Evolutionary conservation across 495 filamentous ascomycete species (phyloP).

Genomic region (Penicillium bovifimosum): DNA sequence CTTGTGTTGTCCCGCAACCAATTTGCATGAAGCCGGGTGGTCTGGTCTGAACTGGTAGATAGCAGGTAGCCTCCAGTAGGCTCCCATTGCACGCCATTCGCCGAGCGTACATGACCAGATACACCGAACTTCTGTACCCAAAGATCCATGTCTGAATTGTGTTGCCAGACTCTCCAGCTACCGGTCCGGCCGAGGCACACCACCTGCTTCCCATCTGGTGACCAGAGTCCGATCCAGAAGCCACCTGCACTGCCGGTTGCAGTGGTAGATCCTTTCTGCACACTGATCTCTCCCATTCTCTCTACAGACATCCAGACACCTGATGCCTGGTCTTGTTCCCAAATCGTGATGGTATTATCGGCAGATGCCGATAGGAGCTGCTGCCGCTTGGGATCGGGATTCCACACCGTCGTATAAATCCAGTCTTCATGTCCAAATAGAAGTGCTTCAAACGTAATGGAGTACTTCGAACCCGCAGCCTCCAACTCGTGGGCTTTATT

Average conservation of each 20-base stretch:
- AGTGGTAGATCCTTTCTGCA: conserved; percentile 89
- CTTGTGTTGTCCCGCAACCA: conserved; percentile 55
- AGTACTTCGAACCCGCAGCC: conserved; percentile 55
- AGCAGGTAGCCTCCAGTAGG: conserved; percentile 77
- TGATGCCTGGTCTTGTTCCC: conserved; percentile 75
- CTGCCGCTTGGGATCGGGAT: conserved; percentile 46
- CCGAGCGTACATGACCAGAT: conserved; percentile 75
- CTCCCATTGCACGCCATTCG: conserved; percentile 79
- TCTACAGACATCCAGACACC: conserved; percentile 85
- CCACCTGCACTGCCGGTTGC: conserved; percentile 93
- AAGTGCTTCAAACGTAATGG: conserved; percentile 88
- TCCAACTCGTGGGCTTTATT: conserved; percentile 81
- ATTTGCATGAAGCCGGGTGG: conserved; percentile 83
- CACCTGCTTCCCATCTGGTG: conserved; percentile 66
- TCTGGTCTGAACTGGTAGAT: conserved; percentile 88
- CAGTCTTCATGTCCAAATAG: conserved; percentile 96
- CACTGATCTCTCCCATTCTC: conserved; percentile 85
- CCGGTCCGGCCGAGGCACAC: conserved; percentile 84
- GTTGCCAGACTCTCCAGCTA: conserved; percentile 82
- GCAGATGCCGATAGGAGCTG: conserved; percentile 88
- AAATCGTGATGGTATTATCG: conserved; percentile 90
- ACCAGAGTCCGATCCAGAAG: conserved; percentile 95
- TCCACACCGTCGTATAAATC: conserved; percentile 87
- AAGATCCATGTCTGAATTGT: conserved; percentile 46
- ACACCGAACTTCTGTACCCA: conserved; percentile 77